phyloP scores from a whole-genome alignment of 306 rosid species.

The Vigna nakashimae region DNA sequence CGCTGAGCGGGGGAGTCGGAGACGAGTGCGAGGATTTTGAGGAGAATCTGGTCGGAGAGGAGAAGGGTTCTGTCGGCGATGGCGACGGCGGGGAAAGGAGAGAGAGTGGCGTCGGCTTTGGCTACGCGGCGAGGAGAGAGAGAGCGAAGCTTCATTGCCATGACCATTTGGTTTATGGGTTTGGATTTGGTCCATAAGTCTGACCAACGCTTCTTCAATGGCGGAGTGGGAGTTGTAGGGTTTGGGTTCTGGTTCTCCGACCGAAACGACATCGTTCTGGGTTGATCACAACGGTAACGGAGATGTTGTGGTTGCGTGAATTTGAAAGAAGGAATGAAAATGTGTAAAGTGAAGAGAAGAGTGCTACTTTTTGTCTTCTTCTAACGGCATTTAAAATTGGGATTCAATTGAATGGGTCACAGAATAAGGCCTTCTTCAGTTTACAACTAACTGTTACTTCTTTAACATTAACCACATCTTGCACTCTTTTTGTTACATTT shows the following conservation, averaged over 20 bases:
- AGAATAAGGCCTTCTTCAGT: too few species aligned
- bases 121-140: conserved; percentile 46
- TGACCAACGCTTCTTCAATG: conserved; percentile 66
- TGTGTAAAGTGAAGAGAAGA: too few species aligned
- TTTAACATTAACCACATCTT: background rate
- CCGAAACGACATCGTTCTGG: conserved; percentile 55
- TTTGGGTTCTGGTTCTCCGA: conserved; percentile 48
- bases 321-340: too few species aligned
- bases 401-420: background rate
- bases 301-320: conserved; percentile 35
- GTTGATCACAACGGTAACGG: conserved; percentile 37
- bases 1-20: conserved; percentile 59
- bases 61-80: conserved; percentile 58
- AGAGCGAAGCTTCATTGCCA: conserved; percentile 73
- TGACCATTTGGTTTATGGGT: conserved; percentile 58
- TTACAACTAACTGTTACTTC: background rate
- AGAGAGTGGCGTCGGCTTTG: conserved; percentile 45
- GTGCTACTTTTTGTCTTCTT: conserved; percentile 37
- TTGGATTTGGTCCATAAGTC: conserved; percentile 64
- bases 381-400: conserved; percentile 31
- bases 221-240: conserved; percentile 35
- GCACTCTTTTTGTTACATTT: background rate
- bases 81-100: conserved; percentile 25
- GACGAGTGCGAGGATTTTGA: conserved; percentile 64
- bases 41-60: conserved; percentile 73